Percentiles rank a stretch among this genome's conserved stretches.
phyloP scores from a whole-genome alignment of 805 yeast species.

The Metschnikowia dekortorum region DNA sequence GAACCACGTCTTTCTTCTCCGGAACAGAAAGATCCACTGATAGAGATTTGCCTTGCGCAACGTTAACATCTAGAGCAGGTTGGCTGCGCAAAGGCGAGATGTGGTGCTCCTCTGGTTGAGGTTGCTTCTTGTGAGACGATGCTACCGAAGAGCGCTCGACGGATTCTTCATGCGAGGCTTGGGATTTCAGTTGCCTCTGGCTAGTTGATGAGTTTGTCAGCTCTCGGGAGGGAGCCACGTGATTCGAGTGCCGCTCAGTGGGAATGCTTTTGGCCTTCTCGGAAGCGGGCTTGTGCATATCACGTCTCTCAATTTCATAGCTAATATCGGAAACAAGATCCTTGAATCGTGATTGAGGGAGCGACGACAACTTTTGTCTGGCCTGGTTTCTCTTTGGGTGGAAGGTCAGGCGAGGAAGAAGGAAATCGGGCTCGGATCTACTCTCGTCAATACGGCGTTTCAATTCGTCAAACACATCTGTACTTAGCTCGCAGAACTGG shows the following conservation, averaged over 20 bases:
- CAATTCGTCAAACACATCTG: conserved; percentile 93
- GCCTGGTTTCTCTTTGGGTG: conserved; percentile 97
- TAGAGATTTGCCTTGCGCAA: conserved; percentile 5
- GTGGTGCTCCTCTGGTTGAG: background rate
- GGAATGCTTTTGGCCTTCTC: background rate
- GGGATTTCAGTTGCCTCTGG: background rate
- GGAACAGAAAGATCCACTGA: conserved; percentile 15
- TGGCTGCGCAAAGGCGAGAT: background rate
- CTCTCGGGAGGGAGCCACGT: background rate
- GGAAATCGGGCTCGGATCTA: conserved; percentile 53
- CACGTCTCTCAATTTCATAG: conserved; percentile 78
- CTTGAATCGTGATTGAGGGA: conserved; percentile 77
- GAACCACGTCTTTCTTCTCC: conserved; percentile 7
- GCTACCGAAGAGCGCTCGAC: background rate
- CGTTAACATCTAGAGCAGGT: background rate
- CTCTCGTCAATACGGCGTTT: conserved; percentile 68
- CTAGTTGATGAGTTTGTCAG: background rate
- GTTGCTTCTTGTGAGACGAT: background rate
- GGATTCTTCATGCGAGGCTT: background rate
- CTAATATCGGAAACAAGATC: conserved; percentile 88
- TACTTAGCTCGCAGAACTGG: conserved; percentile 85
- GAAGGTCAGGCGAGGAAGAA: conserved; percentile 66
- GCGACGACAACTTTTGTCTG: conserved; percentile 79
- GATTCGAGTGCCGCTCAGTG: background rate
- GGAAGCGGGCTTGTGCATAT: conserved; percentile 37